Conservation (phyloP, 2,329 filamentous ascomycete species). For the Chaetoscypha palmicola region DNA sequence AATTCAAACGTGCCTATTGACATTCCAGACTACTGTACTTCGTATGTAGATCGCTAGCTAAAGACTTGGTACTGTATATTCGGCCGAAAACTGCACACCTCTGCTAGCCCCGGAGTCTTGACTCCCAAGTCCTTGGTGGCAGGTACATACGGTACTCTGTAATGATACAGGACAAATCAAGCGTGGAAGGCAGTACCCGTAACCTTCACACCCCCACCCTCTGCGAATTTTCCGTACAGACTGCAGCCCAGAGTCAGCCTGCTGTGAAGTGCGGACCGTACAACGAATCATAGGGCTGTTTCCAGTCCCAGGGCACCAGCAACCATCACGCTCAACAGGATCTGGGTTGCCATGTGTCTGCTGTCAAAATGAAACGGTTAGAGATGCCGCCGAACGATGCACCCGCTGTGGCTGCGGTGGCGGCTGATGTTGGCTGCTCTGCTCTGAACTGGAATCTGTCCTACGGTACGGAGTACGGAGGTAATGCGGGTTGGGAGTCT, state of each 20-base stretch:
- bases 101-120: no score
- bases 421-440: not conserved
- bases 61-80: no score
- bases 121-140: no score
- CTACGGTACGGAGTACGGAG: not conserved
- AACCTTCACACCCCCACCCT: no score
- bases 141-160: no score
- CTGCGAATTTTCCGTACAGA: not conserved
- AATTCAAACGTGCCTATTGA: no score
- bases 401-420: not conserved
- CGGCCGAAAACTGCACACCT: no score
- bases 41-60: no score
- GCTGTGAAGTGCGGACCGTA: not conserved
- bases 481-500: not conserved
- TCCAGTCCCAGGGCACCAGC: not conserved
- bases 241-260: not conserved
- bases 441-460: no score
- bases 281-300: not conserved
- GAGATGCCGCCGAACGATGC: not conserved
- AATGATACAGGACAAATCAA: no score
- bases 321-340: not conserved
- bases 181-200: no score
- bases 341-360: conserved; percentile 8
- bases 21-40: no score
- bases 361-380: conserved; percentile 8